A percentile compares a stretch with the other conserved stretches of the same genome.
phyloP scores from a whole-genome alignment of 2,329 filamentous ascomycete genomes.

The Penicillium capsulatum region DNA sequence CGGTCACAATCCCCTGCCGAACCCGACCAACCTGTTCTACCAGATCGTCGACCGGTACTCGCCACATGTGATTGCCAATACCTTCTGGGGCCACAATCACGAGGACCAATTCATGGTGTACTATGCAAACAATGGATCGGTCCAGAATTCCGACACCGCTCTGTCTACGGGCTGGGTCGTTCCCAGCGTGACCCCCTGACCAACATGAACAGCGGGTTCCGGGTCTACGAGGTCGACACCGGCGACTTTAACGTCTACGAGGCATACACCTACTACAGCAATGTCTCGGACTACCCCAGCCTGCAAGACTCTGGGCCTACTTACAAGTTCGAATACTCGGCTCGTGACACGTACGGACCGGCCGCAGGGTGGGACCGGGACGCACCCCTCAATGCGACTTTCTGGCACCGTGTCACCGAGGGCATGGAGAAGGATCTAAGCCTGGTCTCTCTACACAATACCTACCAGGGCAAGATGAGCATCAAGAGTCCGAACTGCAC shows the following conservation, averaged over 20 bases:
- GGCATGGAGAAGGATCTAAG: slow-evolving; percentile 51
- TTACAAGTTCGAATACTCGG: slow-evolving; percentile 51
- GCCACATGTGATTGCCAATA: slow-evolving; percentile 52
- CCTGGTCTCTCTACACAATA: slow-evolving; percentile 51
- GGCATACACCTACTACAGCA: slow-evolving; percentile 52
- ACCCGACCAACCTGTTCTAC: slow-evolving; percentile 53
- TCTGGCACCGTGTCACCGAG: slow-evolving; percentile 57
- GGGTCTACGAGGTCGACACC: slow-evolving; percentile 54
- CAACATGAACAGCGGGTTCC: slow-evolving; percentile 52
- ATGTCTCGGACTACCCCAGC: slow-evolving; percentile 45
- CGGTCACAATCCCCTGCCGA: slow-evolving; percentile 51
- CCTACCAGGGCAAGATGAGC: slow-evolving; percentile 51
- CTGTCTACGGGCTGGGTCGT: slow-evolving; percentile 52
- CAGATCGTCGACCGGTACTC: slow-evolving; percentile 54
- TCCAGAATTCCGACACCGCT: slow-evolving; percentile 40
- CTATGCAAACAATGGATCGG: slow-evolving; percentile 51
- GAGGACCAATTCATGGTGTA: slow-evolving; percentile 54
- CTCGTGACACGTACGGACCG: slow-evolving; percentile 47
- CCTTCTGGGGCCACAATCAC: slow-evolving; percentile 55
- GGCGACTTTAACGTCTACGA: slow-evolving; percentile 52
- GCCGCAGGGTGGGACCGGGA: slow-evolving; percentile 44
- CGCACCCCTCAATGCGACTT: slow-evolving; percentile 55
- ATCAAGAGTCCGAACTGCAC: slow-evolving; percentile 51
- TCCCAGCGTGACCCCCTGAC: slow-evolving; percentile 53
- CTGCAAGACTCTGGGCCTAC: slow-evolving; percentile 45